A percentile compares a stretch with the other conserved stretches of the same genome.
Evolutionary conservation across 192 early-diverging fungal genomes (phyloP).

Genomic region (Mortierella hygrophila): DNA sequence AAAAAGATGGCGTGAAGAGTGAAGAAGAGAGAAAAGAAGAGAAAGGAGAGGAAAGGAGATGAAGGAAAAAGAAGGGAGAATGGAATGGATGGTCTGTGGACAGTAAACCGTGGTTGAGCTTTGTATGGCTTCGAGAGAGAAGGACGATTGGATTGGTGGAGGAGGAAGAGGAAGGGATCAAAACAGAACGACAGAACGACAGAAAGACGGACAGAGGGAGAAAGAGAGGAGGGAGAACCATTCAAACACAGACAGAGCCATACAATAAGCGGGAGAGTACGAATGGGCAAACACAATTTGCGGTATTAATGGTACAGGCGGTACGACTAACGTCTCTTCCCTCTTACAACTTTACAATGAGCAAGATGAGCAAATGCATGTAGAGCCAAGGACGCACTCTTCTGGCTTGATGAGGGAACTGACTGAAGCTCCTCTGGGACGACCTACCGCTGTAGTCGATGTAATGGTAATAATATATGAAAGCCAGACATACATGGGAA

Average conservation of each 20-base stretch:
- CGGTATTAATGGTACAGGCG: not conserved
- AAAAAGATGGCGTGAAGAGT: not conserved
- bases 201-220: conserved; percentile 7
- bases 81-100: not conserved
- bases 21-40: not conserved
- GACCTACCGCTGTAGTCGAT: not conserved
- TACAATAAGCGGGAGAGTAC: conserved; percentile 19
- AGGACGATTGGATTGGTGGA: not conserved
- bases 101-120: not conserved
- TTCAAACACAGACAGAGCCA: conserved; percentile 24
- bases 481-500: no score
- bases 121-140: not conserved
- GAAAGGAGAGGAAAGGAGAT: conserved; percentile 8
- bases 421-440: conserved; percentile 3
- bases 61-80: not conserved
- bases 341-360: not conserved
- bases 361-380: not conserved
- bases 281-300: conserved; percentile 1
- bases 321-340: conserved; percentile 2
- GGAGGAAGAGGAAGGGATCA: not conserved
- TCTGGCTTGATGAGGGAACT: not conserved
- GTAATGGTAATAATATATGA: not conserved
- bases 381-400: not conserved
- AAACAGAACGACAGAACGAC: not conserved
- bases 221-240: not conserved